Evolutionary conservation across 805 yeast genomes (phyloP).

Genomic region (Clavispora carvajalis): DNA sequence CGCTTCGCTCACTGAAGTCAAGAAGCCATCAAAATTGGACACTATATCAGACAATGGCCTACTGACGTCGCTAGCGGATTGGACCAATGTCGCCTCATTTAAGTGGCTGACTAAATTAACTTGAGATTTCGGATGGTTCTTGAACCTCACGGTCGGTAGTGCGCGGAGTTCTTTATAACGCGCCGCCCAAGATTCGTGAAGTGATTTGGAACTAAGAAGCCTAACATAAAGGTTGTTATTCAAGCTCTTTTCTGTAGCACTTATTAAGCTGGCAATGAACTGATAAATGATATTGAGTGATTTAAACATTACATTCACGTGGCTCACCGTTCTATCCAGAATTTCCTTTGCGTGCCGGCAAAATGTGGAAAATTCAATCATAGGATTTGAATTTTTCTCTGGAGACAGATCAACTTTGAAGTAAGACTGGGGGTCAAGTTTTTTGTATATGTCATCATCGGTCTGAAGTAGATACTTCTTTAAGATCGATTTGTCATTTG

Average conservation of each 20-base stretch:
- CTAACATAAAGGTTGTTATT: constrained; percentile 32
- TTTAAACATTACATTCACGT: constrained; percentile 39
- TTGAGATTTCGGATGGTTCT: constrained; percentile 31
- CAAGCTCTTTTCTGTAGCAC: constrained; percentile 45
- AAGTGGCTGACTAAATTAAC: constrained; percentile 30
- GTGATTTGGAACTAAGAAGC: constrained; percentile 37
- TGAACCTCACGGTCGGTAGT: background rate
- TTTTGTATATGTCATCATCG: constrained; percentile 3
- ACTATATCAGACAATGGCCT: constrained; percentile 27
- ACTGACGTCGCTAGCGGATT: constrained; percentile 25
- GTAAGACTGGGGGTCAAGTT: background rate
- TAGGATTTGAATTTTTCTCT: no score
- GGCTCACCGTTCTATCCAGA: constrained; percentile 23
- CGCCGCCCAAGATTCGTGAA: constrained; percentile 30
- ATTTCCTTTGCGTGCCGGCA: constrained; percentile 15
- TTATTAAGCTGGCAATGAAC: constrained; percentile 44
- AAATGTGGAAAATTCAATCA: no score
- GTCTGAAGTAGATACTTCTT: constrained; percentile 7
- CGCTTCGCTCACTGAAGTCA: background rate
- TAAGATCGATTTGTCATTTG: constrained; percentile 10
- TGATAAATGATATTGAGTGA: constrained; percentile 44
- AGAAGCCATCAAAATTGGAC: constrained; percentile 25
- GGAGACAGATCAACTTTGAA: constrained; percentile 20
- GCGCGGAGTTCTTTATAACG: constrained; percentile 27
- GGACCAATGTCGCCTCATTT: constrained; percentile 21